These are phyloP conservation scores for Salix dunnii DNA, from an alignment of 345 rosid species.

Conservation along the genomic window DNA sequence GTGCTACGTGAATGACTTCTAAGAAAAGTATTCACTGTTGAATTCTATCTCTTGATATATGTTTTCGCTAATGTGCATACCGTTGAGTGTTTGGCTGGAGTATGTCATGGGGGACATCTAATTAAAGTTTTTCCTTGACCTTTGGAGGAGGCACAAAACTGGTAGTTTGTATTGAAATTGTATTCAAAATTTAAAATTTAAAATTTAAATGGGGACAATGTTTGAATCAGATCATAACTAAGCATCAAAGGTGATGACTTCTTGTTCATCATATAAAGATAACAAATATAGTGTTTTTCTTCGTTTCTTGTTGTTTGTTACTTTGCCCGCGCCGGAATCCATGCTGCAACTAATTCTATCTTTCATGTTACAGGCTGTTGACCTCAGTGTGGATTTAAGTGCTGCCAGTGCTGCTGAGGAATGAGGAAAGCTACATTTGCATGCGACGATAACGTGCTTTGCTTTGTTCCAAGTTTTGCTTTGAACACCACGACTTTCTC, in stretches of 20 bases:
- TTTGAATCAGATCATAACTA: background rate
- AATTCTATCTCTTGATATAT: background rate
- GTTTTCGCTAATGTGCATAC: background rate
- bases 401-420: constrained; percentile 94
- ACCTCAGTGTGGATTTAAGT: constrained; percentile 82
- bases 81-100: background rate
- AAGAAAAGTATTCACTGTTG: background rate
- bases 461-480: background rate
- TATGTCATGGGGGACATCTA: background rate
- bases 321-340: background rate
- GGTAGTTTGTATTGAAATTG: background rate
- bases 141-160: background rate
- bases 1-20: background rate
- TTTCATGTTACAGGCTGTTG: constrained; percentile 50
- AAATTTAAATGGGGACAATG: background rate
- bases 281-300: background rate
- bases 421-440: constrained; percentile 29
- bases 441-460: background rate
- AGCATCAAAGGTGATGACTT: background rate
- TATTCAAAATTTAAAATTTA: background rate
- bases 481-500: background rate
- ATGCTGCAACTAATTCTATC: no score
- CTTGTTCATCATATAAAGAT: background rate
- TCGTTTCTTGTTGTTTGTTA: background rate
- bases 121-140: background rate